These are phyloP conservation scores for Xylaria palmicola DNA, from an alignment of 495 filamentous ascomycete genomes.

Conservation along the genomic window DNA sequence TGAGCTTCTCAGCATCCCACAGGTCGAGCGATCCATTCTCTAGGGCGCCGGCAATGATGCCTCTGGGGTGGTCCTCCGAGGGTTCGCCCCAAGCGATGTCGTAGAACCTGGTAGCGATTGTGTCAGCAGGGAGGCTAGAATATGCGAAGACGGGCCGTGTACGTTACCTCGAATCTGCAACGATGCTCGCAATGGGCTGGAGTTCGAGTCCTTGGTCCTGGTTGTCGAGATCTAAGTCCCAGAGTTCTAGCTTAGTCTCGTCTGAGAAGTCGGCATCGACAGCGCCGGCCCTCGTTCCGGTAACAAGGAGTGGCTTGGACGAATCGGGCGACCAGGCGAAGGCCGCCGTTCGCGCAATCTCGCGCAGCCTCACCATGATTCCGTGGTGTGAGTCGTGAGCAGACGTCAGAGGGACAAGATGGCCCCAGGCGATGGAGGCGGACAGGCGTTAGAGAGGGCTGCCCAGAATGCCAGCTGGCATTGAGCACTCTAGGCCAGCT, in stretches of 20 bases:
- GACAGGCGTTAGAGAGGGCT: conserved; percentile 14
- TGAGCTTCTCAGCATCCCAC: conserved; percentile 90
- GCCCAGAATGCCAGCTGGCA: conserved; percentile 33
- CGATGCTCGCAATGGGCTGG: conserved; percentile 78
- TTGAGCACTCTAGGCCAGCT: conserved; percentile 37
- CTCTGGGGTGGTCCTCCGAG: conserved; percentile 69
- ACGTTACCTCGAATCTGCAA: conserved; percentile 82
- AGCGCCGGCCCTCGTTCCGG: conserved; percentile 92
- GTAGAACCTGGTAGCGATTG: conserved; percentile 67
- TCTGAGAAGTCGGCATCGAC: conserved; percentile 97
- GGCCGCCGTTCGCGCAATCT: conserved; percentile 92
- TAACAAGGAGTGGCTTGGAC: conserved; percentile 76
- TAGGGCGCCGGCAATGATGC: conserved; percentile 90
- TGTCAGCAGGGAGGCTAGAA: conserved; percentile 19
- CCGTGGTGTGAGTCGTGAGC: conserved; percentile 21
- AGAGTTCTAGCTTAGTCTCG: conserved; percentile 93
- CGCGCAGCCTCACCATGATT: conserved; percentile 90
- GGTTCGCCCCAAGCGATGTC: conserved; percentile 91
- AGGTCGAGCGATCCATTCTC: conserved; percentile 96
- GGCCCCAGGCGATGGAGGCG: not conserved
- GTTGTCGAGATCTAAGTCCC: conserved; percentile 83
- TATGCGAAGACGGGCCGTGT: not conserved
- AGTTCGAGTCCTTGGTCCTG: conserved; percentile 74
- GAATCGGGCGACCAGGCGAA: conserved; percentile 92
- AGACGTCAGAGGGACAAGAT: not conserved